Evolutionary conservation across 441 rosid species (phyloP).

Genomic region (Geranium incanum): DNA sequence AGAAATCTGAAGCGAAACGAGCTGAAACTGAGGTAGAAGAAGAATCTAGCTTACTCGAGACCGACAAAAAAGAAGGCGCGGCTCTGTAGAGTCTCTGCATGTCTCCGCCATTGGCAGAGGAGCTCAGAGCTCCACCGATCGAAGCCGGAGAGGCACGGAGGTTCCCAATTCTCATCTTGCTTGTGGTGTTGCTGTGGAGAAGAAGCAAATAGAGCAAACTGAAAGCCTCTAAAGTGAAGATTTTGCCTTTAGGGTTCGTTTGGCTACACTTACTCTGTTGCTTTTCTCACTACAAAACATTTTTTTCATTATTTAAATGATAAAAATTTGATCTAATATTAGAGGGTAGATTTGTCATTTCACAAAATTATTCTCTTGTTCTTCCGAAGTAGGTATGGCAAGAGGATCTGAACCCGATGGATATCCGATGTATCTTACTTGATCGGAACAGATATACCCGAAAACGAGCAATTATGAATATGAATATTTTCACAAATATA

Average conservation of each 20-base stretch:
- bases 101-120: neutral
- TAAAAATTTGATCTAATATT: too few species aligned
- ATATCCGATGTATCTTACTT: too few species aligned
- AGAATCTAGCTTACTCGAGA: conserved; percentile 4
- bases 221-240: too few species aligned
- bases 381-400: neutral
- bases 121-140: neutral
- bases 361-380: neutral
- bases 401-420: too few species aligned
- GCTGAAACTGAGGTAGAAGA: neutral
- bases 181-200: neutral
- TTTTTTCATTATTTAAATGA: too few species aligned
- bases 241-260: neutral
- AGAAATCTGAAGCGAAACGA: neutral
- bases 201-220: neutral
- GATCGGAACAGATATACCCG: too few species aligned
- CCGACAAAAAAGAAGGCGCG: neutral
- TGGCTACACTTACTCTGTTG: neutral
- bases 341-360: neutral
- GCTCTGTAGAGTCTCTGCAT: neutral
- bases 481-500: too few species aligned
- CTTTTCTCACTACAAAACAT: neutral
- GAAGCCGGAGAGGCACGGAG: conserved; percentile 2
- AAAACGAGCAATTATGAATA: too few species aligned
- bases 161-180: neutral